Percentiles rank a stretch among this genome's conserved stretches.
Evolutionary conservation across 805 yeast genomes (phyloP).

Genomic region (Lachancea sp.): DNA sequence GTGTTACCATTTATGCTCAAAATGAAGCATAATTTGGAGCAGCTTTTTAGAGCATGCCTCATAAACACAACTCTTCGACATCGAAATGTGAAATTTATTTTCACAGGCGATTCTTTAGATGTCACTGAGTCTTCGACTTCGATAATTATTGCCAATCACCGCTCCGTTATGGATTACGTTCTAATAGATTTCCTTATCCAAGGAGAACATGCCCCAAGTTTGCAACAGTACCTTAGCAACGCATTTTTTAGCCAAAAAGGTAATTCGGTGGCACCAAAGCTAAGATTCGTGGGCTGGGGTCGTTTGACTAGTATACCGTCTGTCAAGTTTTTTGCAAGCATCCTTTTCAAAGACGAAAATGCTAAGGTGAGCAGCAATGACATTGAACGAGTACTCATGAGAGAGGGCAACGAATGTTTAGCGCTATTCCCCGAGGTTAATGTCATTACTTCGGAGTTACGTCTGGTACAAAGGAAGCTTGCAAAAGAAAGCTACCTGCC

Average conservation of each 20-base stretch:
- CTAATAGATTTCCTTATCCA: slow-evolving; percentile 38
- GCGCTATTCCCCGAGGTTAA: slow-evolving; percentile 84
- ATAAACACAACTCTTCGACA: slow-evolving; percentile 18
- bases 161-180: slow-evolving; percentile 59
- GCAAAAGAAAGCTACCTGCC: slow-evolving; percentile 54
- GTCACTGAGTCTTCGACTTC: slow-evolving; percentile 17
- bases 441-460: slow-evolving; percentile 47
- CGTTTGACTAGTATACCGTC: slow-evolving; percentile 56
- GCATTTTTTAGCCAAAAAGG: neutral
- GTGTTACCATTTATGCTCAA: slow-evolving; percentile 14
- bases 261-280: slow-evolving; percentile 32
- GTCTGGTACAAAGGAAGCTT: slow-evolving; percentile 44
- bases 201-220: slow-evolving; percentile 18
- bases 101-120: slow-evolving; percentile 20
- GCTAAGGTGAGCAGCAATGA: slow-evolving; percentile 39
- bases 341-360: slow-evolving; percentile 60
- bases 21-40: slow-evolving; percentile 10
- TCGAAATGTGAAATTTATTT: slow-evolving; percentile 19
- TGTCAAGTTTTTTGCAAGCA: slow-evolving; percentile 39
- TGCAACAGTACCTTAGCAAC: slow-evolving; percentile 8
- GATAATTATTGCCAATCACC: slow-evolving; percentile 46
- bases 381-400: slow-evolving; percentile 33
- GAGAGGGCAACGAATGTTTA: slow-evolving; percentile 47
- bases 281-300: slow-evolving; percentile 71
- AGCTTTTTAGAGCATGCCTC: slow-evolving; percentile 16